phyloP scores from a whole-genome alignment of 1,139 yeast species.

The Candida tetrigidarum region DNA sequence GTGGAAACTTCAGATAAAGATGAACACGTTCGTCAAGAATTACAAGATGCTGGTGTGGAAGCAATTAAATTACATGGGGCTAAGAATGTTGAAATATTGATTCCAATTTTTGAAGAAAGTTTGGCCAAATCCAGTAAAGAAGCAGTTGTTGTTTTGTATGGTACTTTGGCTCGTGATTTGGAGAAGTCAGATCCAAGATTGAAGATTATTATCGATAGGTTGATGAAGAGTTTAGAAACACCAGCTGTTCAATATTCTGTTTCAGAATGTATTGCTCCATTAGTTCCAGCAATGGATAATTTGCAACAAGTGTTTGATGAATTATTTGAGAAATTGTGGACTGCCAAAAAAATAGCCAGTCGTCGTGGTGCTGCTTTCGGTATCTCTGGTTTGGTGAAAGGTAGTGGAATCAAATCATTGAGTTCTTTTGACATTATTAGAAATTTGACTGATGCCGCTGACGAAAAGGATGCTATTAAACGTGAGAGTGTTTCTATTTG shows the following conservation, averaged over 20 bases:
- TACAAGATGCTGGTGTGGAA: conserved; percentile 87
- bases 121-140: conserved; percentile 66
- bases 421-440: conserved; percentile 79
- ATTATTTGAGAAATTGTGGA: conserved; percentile 63
- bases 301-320: conserved; percentile 58
- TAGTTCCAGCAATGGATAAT: conserved; percentile 61
- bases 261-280: conserved; percentile 82
- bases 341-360: conserved; percentile 51
- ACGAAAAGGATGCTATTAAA: conserved; percentile 74
- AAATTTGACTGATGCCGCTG: conserved; percentile 80
- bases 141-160: conserved; percentile 83
- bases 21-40: conserved; percentile 72
- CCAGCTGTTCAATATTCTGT: conserved; percentile 91
- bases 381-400: conserved; percentile 89
- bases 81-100: conserved; percentile 64
- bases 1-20: conserved; percentile 74
- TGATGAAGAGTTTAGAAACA: conserved; percentile 76
- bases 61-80: conserved; percentile 70
- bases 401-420: conserved; percentile 80
- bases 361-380: conserved; percentile 98
- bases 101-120: conserved; percentile 75
- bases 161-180: conserved; percentile 85
- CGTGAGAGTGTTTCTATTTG: conserved; percentile 92
- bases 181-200: conserved; percentile 66
- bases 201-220: conserved; percentile 63